Conservation (phyloP, 169 alveolate species). For the Cystoisospora suis region DNA sequence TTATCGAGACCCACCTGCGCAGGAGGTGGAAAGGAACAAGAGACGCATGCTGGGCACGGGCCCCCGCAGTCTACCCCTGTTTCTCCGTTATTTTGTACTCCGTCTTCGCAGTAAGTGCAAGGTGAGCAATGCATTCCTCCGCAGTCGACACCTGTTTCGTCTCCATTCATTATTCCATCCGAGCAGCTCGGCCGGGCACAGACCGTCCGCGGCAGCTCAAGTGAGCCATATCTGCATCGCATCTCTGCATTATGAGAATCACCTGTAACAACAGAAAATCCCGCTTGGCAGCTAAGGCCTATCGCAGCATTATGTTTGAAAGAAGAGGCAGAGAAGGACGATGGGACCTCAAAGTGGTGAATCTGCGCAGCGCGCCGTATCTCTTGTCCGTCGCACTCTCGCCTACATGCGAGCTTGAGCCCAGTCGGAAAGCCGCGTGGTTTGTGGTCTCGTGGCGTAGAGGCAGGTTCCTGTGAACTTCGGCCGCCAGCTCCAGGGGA, state of each 20-base stretch:
- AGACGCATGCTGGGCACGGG: constrained; percentile 49
- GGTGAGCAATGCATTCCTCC: constrained; percentile 61
- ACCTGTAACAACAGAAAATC: background rate
- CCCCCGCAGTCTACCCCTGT: constrained; percentile 70
- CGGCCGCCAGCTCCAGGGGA: background rate
- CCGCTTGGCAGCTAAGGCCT: background rate
- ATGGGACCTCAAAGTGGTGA: background rate
- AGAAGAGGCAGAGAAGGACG: background rate
- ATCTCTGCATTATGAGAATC: background rate
- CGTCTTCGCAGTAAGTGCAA: constrained; percentile 68
- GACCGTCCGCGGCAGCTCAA: constrained; percentile 14
- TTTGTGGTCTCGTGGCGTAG: too few relatives aligned
- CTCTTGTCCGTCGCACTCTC: constrained; percentile 5
- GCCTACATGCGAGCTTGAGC: background rate
- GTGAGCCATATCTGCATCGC: background rate
- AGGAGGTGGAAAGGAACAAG: constrained; percentile 6
- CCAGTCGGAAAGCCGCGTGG: background rate
- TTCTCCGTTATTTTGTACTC: constrained; percentile 72
- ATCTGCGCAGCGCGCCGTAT: background rate
- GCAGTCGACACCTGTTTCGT: constrained; percentile 70
- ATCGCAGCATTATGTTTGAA: background rate
- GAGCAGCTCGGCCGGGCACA: constrained; percentile 60
- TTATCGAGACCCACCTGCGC: background rate
- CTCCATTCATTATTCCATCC: constrained; percentile 72
- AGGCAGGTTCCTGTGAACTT: background rate